Percentiles rank a stretch among this genome's conserved stretches.
Conservation (phyloP, 192 early-diverging fungal species). For the Fimicolochytrium jonesii region DNA sequence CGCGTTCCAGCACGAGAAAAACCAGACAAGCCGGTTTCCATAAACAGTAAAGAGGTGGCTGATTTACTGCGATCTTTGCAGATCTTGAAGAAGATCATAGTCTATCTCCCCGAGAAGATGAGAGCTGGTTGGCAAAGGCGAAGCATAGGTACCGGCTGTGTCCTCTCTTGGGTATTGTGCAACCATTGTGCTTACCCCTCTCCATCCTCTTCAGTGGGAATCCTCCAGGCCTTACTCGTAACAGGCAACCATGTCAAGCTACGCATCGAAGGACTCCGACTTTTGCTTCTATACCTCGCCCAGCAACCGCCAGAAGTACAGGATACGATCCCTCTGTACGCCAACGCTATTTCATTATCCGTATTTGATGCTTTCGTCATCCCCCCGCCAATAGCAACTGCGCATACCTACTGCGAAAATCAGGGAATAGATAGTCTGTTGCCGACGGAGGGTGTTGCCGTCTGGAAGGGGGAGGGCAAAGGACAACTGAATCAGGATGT, state of each 20-base stretch:
- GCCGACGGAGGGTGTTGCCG: constrained; percentile 5
- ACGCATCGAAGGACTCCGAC: constrained; percentile 65
- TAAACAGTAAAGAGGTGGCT: constrained; percentile 61
- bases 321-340: constrained; percentile 59
- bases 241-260: constrained; percentile 66
- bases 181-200: background rate
- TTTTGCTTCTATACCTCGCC: constrained; percentile 73
- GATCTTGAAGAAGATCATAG: constrained; percentile 63
- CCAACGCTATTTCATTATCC: constrained; percentile 53
- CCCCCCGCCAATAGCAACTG: constrained; percentile 23
- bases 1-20: constrained; percentile 36
- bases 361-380: constrained; percentile 35
- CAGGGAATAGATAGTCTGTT: constrained; percentile 2
- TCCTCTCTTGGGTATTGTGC: background rate
- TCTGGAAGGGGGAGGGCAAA: constrained; percentile 24
- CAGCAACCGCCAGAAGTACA: constrained; percentile 51
- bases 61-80: constrained; percentile 60
- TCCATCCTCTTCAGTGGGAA: constrained; percentile 41
- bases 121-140: constrained; percentile 68
- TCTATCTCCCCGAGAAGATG: constrained; percentile 64
- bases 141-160: constrained; percentile 61
- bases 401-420: constrained; percentile 28
- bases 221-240: constrained; percentile 60
- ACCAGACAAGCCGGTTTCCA: constrained; percentile 49
- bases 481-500: constrained; percentile 10